Base-by-base conservation (phyloP, 176 grass and related monocot species). In the Paspalum vaginatum region DNA sequence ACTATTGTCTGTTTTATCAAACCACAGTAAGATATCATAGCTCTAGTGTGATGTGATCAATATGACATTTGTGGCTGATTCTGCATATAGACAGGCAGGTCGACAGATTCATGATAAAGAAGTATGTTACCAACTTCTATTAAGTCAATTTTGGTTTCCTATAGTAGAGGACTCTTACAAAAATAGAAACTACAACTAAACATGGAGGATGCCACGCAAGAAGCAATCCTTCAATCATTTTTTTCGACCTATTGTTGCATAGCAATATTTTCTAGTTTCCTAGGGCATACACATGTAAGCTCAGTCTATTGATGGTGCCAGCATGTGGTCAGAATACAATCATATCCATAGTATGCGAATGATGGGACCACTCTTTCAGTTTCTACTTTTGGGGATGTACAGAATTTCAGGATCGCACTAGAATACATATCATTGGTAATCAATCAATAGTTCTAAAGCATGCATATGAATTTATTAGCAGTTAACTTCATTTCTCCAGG, bases 11-110 rank as follows among this genome's bases (percentile, higher is more conserved):
- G 20, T 44, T 84, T 26, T 42, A 73, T 82, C 56, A 41, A 21
- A 70, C 7, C 11, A 50, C 22, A 60, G 43, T 32, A 41, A 61
- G n/a, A 50, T 11, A 72, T 18, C n/a, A 13, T 52, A 20, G 58
- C 8, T 9, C 32, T 20, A 82, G 13, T 57, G 51, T 25, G 51
- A 5, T 17, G 39, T 53, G 0, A 17, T 65, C 22, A 0, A 64
- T 3, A 58, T 40, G 7, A 41, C 17, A 22, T 18, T 11, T 27
- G 17, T 61, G 4, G 56, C 13, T 67, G 26, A 58, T 57, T 76
- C 61, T 84, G 61, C 51, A 25, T 84, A 39, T 61, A 41, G 39
- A 45, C 37, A 56, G 46, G 22, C 49, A 42, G 38, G 25, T 50
- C 9, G 22, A 44, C 6, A 14, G 38, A 53, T 63, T 82, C 12